These are phyloP conservation scores for Trichoderma gracile DNA, from an alignment of 2,329 filamentous ascomycete species.

Conservation along the genomic window DNA sequence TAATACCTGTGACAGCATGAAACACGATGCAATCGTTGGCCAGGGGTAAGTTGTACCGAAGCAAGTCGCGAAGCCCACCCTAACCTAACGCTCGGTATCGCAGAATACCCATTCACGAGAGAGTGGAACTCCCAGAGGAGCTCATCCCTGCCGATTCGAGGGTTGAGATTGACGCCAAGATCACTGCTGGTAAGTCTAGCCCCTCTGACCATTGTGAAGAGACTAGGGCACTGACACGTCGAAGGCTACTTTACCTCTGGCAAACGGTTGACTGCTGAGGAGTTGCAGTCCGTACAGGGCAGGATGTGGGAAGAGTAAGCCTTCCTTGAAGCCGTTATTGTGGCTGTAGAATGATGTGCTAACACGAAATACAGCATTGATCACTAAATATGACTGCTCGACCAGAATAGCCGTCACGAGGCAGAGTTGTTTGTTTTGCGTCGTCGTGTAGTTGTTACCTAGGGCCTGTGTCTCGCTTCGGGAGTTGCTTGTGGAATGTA, in stretches of 20 bases:
- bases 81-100: not conserved
- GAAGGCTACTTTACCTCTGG: constrained; percentile 81
- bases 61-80: not conserved
- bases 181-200: constrained; percentile 76
- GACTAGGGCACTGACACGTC: not conserved
- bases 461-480: not conserved
- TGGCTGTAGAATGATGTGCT: constrained; percentile 25
- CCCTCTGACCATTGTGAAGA: not conserved
- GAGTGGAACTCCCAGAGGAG: constrained; percentile 88
- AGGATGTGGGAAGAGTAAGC: constrained; percentile 83
- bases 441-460: not conserved
- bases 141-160: constrained; percentile 92
- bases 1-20: constrained; percentile 63
- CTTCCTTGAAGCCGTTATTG: constrained; percentile 13
- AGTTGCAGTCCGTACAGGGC: constrained; percentile 82
- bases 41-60: constrained; percentile 61
- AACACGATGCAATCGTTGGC: constrained; percentile 83
- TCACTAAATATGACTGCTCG: constrained; percentile 35
- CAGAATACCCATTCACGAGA: constrained; percentile 81
- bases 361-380: constrained; percentile 42
- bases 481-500: not conserved
- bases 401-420: not conserved
- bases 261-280: constrained; percentile 83
- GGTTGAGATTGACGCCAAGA: constrained; percentile 99
- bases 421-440: not conserved